phyloP scores from a whole-genome alignment of 139 green algal genomes.

The Coccomyxa sp. region DNA sequence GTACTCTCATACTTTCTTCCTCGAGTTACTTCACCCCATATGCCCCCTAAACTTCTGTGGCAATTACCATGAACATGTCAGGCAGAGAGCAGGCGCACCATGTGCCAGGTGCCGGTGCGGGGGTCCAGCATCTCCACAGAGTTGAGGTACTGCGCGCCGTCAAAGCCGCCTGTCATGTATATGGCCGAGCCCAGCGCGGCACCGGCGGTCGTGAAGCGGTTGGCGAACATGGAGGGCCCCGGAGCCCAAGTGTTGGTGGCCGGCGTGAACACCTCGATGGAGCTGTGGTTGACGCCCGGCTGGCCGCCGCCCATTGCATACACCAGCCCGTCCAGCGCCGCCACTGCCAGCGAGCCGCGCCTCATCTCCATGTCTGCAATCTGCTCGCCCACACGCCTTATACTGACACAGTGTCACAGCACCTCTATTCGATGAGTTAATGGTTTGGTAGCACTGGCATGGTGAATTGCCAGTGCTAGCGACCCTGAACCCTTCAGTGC shows the following conservation, averaged over 20 bases:
- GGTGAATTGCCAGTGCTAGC: too few species aligned
- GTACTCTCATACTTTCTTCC: too few species aligned
- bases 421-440: too few species aligned
- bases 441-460: too few species aligned
- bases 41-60: too few species aligned
- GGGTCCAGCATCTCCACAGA: slow-evolving; percentile 35
- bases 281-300: slow-evolving; percentile 18
- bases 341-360: slow-evolving; percentile 29
- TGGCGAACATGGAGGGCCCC: slow-evolving; percentile 15
- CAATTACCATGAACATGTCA: neutral
- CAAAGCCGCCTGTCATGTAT: slow-evolving; percentile 34
- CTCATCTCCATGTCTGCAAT: slow-evolving; percentile 19
- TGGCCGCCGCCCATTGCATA: slow-evolving; percentile 37
- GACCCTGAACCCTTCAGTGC: too few species aligned
- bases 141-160: slow-evolving; percentile 26
- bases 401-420: too few species aligned
- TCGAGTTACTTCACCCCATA: too few species aligned
- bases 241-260: slow-evolving; percentile 27
- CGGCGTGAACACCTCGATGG: slow-evolving; percentile 28
- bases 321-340: slow-evolving; percentile 22
- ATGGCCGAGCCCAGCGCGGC: slow-evolving; percentile 20
- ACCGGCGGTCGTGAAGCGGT: slow-evolving; percentile 36
- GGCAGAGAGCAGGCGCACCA: slow-evolving; percentile 9
- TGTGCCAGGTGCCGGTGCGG: slow-evolving; percentile 30
- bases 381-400: slow-evolving; percentile 4